These are phyloP conservation scores for Angophora floribunda DNA, from an alignment of 345 rosid species.

Conservation along the genomic window DNA sequence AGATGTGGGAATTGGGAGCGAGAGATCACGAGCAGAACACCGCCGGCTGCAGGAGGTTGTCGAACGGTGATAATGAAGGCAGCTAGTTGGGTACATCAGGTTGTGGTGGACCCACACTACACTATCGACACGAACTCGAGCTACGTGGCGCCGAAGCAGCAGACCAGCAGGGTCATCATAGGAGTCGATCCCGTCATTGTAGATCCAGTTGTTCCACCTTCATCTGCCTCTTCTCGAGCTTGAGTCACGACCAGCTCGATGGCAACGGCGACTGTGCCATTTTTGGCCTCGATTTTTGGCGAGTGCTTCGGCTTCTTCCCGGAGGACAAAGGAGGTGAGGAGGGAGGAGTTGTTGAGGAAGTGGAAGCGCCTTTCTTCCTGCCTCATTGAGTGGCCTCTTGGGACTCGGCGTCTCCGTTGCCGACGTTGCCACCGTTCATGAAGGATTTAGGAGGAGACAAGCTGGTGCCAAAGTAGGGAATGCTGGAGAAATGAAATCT, in stretches of 20 bases:
- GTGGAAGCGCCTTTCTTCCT: background rate
- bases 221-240: background rate
- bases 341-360: background rate
- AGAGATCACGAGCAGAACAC: background rate
- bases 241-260: background rate
- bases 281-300: background rate
- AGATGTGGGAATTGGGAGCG: background rate
- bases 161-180: rapidly evolving
- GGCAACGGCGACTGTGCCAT: background rate
- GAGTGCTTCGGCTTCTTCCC: background rate
- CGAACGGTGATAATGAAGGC: background rate
- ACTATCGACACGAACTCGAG: background rate
- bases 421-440: background rate
- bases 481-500: background rate
- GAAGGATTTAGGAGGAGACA: background rate
- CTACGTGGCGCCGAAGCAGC: background rate
- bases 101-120: background rate
- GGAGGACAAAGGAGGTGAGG: background rate
- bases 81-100: background rate
- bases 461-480: background rate
- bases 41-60: background rate
- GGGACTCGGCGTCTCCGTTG: background rate
- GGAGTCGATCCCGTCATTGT: background rate
- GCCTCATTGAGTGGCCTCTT: background rate
- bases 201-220: background rate